These are phyloP conservation scores for Maudiozyma barnettii DNA, from an alignment of 805 yeast species.

Conservation along the genomic window DNA sequence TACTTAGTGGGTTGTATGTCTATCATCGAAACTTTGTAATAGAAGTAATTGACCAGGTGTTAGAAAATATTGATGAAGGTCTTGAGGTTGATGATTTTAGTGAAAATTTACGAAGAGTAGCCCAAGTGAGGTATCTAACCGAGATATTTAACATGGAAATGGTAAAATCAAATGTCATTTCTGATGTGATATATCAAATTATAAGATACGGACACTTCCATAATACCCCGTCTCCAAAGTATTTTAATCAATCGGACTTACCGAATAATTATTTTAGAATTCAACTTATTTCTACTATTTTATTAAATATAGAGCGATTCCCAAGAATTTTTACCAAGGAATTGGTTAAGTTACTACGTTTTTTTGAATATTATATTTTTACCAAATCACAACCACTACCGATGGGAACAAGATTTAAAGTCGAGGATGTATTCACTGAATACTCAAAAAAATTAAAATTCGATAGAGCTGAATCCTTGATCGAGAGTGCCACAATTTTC, in stretches of 20 bases:
- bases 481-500: constrained; percentile 37
- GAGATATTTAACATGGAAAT: constrained; percentile 44
- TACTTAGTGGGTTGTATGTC: constrained; percentile 32
- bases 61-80: constrained; percentile 58
- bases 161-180: constrained; percentile 37
- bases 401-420: constrained; percentile 45
- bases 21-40: constrained; percentile 35
- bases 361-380: constrained; percentile 62
- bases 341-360: constrained; percentile 38
- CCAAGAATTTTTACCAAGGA: constrained; percentile 17
- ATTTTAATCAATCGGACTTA: constrained; percentile 40
- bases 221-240: constrained; percentile 43
- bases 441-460: constrained; percentile 16
- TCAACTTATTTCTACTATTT: constrained; percentile 39
- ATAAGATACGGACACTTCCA: constrained; percentile 57
- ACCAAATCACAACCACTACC: constrained; percentile 58
- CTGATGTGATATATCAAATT: constrained; percentile 46
- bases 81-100: constrained; percentile 56
- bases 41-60: constrained; percentile 46
- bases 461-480: constrained; percentile 30
- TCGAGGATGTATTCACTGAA: constrained; percentile 36
- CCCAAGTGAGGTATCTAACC: constrained; percentile 51
- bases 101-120: constrained; percentile 48
- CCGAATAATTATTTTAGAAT: constrained; percentile 67
- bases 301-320: constrained; percentile 27